Base-by-base conservation (phyloP, 805 yeast genomes). In the Ogataea henricii region DNA sequence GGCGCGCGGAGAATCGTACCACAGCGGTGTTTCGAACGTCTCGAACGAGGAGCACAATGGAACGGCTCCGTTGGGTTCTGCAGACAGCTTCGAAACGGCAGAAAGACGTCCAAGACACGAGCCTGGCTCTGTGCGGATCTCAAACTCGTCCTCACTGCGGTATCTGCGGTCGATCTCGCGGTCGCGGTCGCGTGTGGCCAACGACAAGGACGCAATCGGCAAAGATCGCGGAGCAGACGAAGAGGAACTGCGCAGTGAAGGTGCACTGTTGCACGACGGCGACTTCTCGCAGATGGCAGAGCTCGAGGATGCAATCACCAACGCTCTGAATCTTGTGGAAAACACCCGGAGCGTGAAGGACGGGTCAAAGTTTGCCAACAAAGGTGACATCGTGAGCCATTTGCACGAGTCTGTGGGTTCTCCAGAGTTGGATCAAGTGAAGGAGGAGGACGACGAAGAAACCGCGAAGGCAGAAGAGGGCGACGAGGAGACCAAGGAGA, bases 1-100 rank as follows among this genome's bases (percentile, higher is more conserved):
- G 57, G 91, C 92, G 2, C 73, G 87, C 51, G 94, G 92, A 30
- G 91, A 85, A 53, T 82, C 90, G 1, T 85, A 85, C 61, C 87
- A 83, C 57, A 77, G 78, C 57, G 79, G 82, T 9, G 71, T 74
- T 41, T 65, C 66, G 13, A 77, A 74, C 40, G 71, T 74, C 40
- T 65, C 66, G 13, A 77, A 74, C 40, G 73, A 74, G 42, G 79
- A 61, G 22, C 60, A 46, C 47, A 29, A 22, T 30, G 27, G 40
- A 14, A 69, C 62, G 58, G 76, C 62, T 53, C 73, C 62, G 52
- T 72, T 47, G 62, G 37, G 37, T 6, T 29, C 52, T 10, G 40
- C 30, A 4, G 43, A 34, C 9, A 23, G 36, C 25, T 46, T 20
- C 3, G 45, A 32, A n/a, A 38, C 47, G 56, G 59, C 50, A 10